phyloP scores from a whole-genome alignment of 306 rosid species.

The Vigna hirtella region DNA sequence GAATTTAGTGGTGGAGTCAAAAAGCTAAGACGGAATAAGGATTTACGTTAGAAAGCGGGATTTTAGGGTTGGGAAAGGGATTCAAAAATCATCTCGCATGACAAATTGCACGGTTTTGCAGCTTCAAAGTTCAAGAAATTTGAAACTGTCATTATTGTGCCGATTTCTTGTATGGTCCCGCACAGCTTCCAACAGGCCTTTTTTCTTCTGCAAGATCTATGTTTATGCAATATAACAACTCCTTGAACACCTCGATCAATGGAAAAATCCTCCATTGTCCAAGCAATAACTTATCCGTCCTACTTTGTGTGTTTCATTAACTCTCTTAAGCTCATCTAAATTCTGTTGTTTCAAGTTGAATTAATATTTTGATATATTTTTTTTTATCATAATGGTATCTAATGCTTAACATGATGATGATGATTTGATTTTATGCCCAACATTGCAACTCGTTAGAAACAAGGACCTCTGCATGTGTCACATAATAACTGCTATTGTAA shows the following conservation, averaged over 20 bases:
- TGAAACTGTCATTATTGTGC: too few species aligned
- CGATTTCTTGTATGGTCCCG: neutral
- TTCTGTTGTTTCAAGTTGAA: neutral
- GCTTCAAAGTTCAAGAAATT: too few species aligned
- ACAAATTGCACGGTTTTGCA: too few species aligned
- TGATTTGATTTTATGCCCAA: neutral
- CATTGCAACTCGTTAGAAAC: neutral
- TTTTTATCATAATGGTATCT: neutral
- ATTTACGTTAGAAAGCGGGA: too few species aligned
- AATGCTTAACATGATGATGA: neutral
- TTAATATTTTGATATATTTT: neutral
- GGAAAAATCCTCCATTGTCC: neutral
- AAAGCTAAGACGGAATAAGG: too few species aligned
- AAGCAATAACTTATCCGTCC: neutral
- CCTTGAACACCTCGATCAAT: too few species aligned
- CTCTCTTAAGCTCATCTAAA: slow-evolving; percentile 1
- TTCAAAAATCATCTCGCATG: too few species aligned
- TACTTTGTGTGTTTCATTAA: slow-evolving; percentile 18
- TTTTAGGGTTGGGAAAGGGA: too few species aligned
- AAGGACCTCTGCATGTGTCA: neutral
- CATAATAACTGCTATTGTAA: slow-evolving; percentile 15
- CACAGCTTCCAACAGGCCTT: neutral
- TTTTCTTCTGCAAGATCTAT: too few species aligned
- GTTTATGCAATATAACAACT: too few species aligned
- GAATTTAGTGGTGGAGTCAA: too few species aligned